Conservation (phyloP, 73 alveolate species). For the Blepharisma stoltei region DNA sequence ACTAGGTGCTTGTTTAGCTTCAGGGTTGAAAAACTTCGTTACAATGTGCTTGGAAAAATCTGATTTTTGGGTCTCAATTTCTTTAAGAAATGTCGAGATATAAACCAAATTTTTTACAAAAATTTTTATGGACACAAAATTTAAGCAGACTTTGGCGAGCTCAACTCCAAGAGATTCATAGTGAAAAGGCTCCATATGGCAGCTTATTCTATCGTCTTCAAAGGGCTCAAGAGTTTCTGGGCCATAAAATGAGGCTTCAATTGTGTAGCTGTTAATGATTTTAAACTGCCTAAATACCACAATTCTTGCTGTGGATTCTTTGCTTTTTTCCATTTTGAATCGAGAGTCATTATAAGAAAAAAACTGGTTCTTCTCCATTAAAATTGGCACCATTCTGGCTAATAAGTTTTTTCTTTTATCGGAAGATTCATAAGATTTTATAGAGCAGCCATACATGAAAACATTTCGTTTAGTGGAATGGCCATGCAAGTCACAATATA, state of each 20-base stretch:
- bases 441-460: slow-evolving; percentile 32
- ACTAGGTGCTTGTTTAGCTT: too few relatives aligned
- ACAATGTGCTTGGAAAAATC: too few relatives aligned
- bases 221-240: slow-evolving; percentile 52
- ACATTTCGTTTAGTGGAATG: slow-evolving; percentile 88
- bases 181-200: too few relatives aligned
- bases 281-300: slow-evolving; percentile 87
- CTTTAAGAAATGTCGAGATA: too few relatives aligned
- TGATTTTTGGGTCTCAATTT: too few relatives aligned
- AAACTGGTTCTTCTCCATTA: slow-evolving; percentile 75
- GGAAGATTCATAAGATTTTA: slow-evolving; percentile 11
- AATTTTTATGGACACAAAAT: too few relatives aligned
- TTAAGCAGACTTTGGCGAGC: too few relatives aligned
- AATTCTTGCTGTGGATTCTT: slow-evolving; percentile 93
- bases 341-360: slow-evolving; percentile 87
- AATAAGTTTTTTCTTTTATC: slow-evolving; percentile 38
- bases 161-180: too few relatives aligned
- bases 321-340: slow-evolving; percentile 82
- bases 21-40: too few relatives aligned
- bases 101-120: too few relatives aligned
- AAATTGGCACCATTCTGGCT: slow-evolving; percentile 82
- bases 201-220: not conserved
- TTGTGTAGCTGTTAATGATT: slow-evolving; percentile 79
- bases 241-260: slow-evolving; percentile 96
- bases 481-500: slow-evolving; percentile 99